Percentiles rank a stretch among this genome's conserved stretches.
phyloP scores from a whole-genome alignment of 805 yeast genomes.

The Ogataea methanolica region DNA sequence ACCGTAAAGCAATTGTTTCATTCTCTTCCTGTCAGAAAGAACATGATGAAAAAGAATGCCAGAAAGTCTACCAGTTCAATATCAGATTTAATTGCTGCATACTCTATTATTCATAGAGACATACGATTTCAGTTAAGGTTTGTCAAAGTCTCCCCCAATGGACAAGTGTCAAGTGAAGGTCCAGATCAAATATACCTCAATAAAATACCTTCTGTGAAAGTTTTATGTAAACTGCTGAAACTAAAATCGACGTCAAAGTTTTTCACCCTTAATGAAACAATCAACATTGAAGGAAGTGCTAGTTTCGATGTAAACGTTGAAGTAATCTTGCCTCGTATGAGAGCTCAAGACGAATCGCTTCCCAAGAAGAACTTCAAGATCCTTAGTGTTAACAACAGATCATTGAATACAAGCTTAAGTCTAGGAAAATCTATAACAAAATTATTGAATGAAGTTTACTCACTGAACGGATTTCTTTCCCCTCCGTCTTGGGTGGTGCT shows the following conservation, averaged over 20 bases:
- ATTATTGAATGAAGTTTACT: slow-evolving; percentile 22
- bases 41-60: slow-evolving; percentile 25
- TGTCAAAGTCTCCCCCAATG: slow-evolving; percentile 15
- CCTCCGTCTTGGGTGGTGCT: slow-evolving; percentile 35
- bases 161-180: slow-evolving; percentile 6
- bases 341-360: slow-evolving; percentile 23
- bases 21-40: slow-evolving; percentile 31
- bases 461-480: slow-evolving; percentile 15
- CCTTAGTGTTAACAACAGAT: slow-evolving; percentile 33
- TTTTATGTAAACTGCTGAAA: slow-evolving; percentile 15
- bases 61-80: slow-evolving; percentile 23
- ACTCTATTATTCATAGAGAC: slow-evolving; percentile 26
- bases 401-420: slow-evolving; percentile 21
- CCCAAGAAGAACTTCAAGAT: slow-evolving; percentile 22
- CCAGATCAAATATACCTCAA: slow-evolving; percentile 10
- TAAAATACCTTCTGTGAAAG: slow-evolving; percentile 4
- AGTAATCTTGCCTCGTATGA: slow-evolving; percentile 31
- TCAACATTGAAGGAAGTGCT: slow-evolving; percentile 3
- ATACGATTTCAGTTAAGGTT: slow-evolving; percentile 29
- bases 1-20: slow-evolving; percentile 29
- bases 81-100: slow-evolving; percentile 24
- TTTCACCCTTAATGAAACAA: slow-evolving; percentile 7
- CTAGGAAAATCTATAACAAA: slow-evolving; percentile 30
- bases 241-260: slow-evolving; percentile 14
- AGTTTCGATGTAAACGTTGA: slow-evolving; percentile 7